These are phyloP conservation scores for Lactifluus piperatus DNA, from an alignment of 768 basidiomycete genomes.

Conservation along the genomic window DNA sequence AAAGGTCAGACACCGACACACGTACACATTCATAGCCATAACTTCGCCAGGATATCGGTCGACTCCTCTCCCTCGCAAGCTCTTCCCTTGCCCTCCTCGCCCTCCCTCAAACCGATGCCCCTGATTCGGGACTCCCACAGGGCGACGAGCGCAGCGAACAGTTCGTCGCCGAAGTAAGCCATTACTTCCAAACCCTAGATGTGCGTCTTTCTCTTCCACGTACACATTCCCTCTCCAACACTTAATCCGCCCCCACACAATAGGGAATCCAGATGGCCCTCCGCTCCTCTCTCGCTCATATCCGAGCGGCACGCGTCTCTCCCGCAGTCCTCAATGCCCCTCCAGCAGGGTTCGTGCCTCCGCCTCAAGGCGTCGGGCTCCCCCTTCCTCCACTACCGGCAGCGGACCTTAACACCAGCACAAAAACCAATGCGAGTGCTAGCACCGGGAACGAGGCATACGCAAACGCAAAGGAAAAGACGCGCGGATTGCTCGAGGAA, in stretches of 20 bases:
- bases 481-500: constrained; percentile 68
- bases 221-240: background rate
- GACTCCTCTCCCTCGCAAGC: constrained; percentile 64
- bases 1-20: constrained; percentile 37
- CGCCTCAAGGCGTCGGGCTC: constrained; percentile 70
- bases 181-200: constrained; percentile 78
- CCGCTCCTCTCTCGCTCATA: constrained; percentile 72
- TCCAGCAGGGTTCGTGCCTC: constrained; percentile 60
- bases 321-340: constrained; percentile 85
- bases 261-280: constrained; percentile 71
- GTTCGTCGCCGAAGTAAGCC: constrained; percentile 76
- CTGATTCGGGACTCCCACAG: constrained; percentile 60
- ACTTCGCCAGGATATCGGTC: constrained; percentile 57
- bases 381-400: constrained; percentile 32
- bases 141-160: constrained; percentile 81
- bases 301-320: constrained; percentile 73
- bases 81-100: constrained; percentile 74
- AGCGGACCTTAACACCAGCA: constrained; percentile 21
- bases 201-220: constrained; percentile 31
- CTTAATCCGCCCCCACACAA: background rate
- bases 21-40: no score
- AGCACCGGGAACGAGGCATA: background rate
- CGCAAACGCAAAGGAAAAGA: constrained; percentile 23
- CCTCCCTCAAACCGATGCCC: constrained; percentile 71
- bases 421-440: constrained; percentile 13